phyloP scores from a whole-genome alignment of 108 stramenopile genomes.

The Nannochloropsis granulata region DNA sequence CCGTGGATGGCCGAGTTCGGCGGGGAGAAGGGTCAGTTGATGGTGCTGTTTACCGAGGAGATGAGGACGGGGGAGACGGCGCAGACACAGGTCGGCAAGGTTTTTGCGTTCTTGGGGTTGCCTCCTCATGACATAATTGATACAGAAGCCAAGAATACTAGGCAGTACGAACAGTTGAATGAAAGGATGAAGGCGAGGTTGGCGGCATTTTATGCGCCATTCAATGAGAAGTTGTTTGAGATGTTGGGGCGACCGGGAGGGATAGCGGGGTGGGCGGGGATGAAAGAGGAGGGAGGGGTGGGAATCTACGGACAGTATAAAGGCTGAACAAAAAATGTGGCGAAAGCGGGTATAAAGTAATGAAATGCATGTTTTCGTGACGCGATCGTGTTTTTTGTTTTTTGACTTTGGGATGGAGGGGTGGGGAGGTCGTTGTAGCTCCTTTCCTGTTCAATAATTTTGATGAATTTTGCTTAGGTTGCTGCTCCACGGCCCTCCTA shows the following conservation, averaged over 20 bases:
- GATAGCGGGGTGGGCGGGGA: no score
- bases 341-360: no score
- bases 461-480: no score
- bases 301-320: no score
- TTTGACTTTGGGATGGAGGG: no score
- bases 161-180: conserved; percentile 21
- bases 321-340: no score
- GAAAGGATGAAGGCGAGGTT: conserved; percentile 5
- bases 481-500: no score
- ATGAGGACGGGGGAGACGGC: conserved; percentile 40
- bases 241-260: not conserved
- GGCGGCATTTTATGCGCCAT: conserved; percentile 30
- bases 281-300: no score
- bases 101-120: conserved; percentile 52
- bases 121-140: conserved; percentile 28
- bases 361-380: no score
- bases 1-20: conserved; percentile 70
- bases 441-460: no score
- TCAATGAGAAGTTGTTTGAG: conserved; percentile 14
- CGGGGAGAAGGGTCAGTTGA: conserved; percentile 39
- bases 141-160: conserved; percentile 23
- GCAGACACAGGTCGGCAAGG: conserved; percentile 41
- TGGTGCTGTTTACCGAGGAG: conserved; percentile 63
- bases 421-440: no score
- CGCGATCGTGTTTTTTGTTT: no score